Percentiles rank a stretch among this genome's conserved stretches.
Evolutionary conservation across 148 eudicot species (phyloP).

Genomic region (Rhododendron kiyosumense): DNA sequence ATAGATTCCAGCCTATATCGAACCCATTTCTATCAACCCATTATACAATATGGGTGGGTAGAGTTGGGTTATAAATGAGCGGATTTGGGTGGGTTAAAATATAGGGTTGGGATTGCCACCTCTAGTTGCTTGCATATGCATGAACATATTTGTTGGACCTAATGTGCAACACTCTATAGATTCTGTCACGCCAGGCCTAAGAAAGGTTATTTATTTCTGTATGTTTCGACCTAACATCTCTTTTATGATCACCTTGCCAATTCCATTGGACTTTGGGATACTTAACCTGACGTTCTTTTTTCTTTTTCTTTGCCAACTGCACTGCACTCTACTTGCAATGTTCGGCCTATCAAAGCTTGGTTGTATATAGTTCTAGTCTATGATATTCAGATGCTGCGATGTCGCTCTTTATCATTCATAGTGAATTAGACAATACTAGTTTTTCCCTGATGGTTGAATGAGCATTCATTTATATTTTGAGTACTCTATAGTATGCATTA

Average conservation of each 20-base stretch:
- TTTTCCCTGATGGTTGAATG: background rate
- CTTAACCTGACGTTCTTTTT: background rate
- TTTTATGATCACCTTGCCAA: background rate
- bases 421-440: background rate
- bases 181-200: background rate
- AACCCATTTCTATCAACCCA: too few relatives aligned
- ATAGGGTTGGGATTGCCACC: too few relatives aligned
- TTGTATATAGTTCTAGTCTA: background rate
- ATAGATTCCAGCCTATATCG: too few relatives aligned
- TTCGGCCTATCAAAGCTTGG: background rate
- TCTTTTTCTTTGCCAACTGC: too few relatives aligned
- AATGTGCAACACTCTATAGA: background rate
- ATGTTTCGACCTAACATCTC: background rate
- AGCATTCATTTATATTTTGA: background rate
- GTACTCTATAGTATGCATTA: background rate
- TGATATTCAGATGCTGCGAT: background rate
- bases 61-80: too few relatives aligned
- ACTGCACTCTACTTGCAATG: too few relatives aligned
- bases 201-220: background rate
- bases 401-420: background rate
- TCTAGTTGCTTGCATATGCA: background rate
- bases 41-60: too few relatives aligned
- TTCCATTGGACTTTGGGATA: slow-evolving; percentile 1
- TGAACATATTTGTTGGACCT: background rate
- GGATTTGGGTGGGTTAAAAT: too few relatives aligned